A percentile compares a stretch with the other conserved stretches of the same genome.
These are phyloP conservation scores for Haematococcus sp. DNA, from an alignment of 139 green algal species.

Conservation along the genomic window DNA sequence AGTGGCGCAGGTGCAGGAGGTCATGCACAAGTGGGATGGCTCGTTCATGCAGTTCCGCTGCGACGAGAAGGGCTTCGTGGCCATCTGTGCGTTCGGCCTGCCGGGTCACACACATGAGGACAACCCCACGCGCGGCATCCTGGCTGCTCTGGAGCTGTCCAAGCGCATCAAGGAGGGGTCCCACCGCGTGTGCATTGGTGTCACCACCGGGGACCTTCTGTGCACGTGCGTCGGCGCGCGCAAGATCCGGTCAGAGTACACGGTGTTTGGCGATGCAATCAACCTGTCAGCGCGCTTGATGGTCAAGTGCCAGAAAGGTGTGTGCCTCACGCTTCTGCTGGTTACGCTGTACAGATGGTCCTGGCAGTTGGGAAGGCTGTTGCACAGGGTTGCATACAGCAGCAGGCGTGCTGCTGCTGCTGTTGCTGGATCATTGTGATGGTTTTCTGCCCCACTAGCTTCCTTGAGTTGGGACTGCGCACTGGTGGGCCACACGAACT, in stretches of 20 bases:
- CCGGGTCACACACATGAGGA: slow-evolving; percentile 71
- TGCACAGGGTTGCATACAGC: background rate
- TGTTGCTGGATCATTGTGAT: background rate
- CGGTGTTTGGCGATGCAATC: slow-evolving; percentile 83
- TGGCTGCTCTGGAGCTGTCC: slow-evolving; percentile 44
- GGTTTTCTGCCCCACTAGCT: too few species aligned
- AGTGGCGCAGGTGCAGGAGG: slow-evolving; percentile 56
- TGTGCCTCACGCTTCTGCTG: background rate
- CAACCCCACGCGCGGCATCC: slow-evolving; percentile 54
- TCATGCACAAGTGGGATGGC: slow-evolving; percentile 68
- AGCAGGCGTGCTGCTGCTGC: background rate
- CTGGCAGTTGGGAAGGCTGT: background rate
- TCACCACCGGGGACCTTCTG: slow-evolving; percentile 80
- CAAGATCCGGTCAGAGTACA: slow-evolving; percentile 78
- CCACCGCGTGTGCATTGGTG: slow-evolving; percentile 47
- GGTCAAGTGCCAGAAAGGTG: slow-evolving; percentile 37
- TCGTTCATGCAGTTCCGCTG: slow-evolving; percentile 79
- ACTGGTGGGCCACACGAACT: too few species aligned
- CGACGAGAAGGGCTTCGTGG: slow-evolving; percentile 88
- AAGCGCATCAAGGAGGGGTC: slow-evolving; percentile 18
- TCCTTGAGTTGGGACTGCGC: too few species aligned
- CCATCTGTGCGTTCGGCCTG: slow-evolving; percentile 79
- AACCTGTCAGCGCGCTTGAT: slow-evolving; percentile 81
- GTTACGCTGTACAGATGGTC: background rate
- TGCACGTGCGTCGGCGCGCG: slow-evolving; percentile 73